phyloP scores from a whole-genome alignment of 768 basidiomycete species.

The Saitozyma sp. region DNA sequence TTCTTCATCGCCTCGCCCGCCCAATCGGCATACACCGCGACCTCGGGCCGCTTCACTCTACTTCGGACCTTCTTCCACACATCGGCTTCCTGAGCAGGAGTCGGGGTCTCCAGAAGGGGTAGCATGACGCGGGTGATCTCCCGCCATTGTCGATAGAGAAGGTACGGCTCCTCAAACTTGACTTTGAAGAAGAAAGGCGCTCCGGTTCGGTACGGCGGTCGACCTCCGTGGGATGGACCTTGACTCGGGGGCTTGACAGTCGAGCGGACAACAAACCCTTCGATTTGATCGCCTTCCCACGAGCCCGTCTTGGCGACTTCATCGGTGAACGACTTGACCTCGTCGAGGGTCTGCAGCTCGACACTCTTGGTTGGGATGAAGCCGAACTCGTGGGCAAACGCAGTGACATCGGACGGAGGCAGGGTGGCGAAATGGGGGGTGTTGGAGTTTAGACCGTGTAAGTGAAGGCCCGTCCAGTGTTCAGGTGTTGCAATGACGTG shows the following conservation, averaged over 20 bases:
- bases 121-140: constrained; percentile 85
- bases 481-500: constrained; percentile 83
- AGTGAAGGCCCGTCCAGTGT: constrained; percentile 82
- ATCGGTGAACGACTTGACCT: constrained; percentile 72
- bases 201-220: constrained; percentile 69
- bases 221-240: constrained; percentile 17
- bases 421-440: constrained; percentile 69
- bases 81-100: constrained; percentile 20
- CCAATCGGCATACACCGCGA: constrained; percentile 77
- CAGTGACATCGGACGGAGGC: constrained; percentile 65
- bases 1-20: constrained; percentile 70
- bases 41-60: constrained; percentile 76
- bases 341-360: constrained; percentile 62
- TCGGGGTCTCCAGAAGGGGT: constrained; percentile 23
- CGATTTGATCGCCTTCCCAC: constrained; percentile 82
- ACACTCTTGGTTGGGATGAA: constrained; percentile 75
- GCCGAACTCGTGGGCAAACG: constrained; percentile 85
- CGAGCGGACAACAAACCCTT: constrained; percentile 92
- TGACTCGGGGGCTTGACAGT: constrained; percentile 57
- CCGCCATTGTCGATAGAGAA: constrained; percentile 98
- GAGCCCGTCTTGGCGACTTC: constrained; percentile 66
- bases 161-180: constrained; percentile 98
- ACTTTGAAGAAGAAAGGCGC: constrained; percentile 98
- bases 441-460: constrained; percentile 84
- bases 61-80: constrained; percentile 58